Evolutionary conservation across 2,329 filamentous ascomycete genomes (phyloP).

Genomic region (Epichloe gansuensis): DNA sequence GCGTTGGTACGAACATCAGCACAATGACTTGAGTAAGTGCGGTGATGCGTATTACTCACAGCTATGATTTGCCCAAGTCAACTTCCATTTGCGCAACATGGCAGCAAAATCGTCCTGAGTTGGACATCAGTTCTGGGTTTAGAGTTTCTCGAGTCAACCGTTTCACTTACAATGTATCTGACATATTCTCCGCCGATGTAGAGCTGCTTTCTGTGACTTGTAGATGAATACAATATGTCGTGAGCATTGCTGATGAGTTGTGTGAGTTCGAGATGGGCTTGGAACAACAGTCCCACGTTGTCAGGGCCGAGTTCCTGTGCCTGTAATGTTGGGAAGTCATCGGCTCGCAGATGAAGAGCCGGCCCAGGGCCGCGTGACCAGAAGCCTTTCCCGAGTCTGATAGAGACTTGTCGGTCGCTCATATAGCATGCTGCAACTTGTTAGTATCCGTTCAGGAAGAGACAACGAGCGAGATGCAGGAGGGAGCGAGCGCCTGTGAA

Average conservation of each 20-base stretch:
- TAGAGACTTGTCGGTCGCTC: slow-evolving; percentile 56
- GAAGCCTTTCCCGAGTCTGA: slow-evolving; percentile 59
- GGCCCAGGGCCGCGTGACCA: slow-evolving; percentile 62
- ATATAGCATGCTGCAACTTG: slow-evolving; percentile 42
- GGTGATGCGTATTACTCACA: slow-evolving; percentile 29
- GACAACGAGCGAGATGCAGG: too few relatives aligned
- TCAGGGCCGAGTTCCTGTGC: slow-evolving; percentile 47
- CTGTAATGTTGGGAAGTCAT: slow-evolving; percentile 56
- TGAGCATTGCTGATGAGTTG: slow-evolving; percentile 64
- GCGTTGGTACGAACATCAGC: neutral
- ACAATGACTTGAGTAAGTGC: neutral
- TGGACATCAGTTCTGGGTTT: neutral
- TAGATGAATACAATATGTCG: slow-evolving; percentile 61
- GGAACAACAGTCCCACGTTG: slow-evolving; percentile 56
- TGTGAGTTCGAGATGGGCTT: slow-evolving; percentile 59
- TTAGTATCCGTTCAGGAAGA: neutral
- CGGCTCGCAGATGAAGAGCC: slow-evolving; percentile 49
- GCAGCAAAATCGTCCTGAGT: slow-evolving; percentile 52
- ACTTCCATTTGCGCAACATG: slow-evolving; percentile 59
- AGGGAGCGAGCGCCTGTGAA: too few relatives aligned
- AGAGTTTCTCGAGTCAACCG: neutral
- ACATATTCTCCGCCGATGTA: slow-evolving; percentile 62
- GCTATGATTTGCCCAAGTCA: slow-evolving; percentile 53
- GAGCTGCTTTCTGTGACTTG: slow-evolving; percentile 55
- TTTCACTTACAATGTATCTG: slow-evolving; percentile 44